Evolutionary conservation across 768 basidiomycete species (phyloP).

Genomic region (Lactarius sanguifluus): DNA sequence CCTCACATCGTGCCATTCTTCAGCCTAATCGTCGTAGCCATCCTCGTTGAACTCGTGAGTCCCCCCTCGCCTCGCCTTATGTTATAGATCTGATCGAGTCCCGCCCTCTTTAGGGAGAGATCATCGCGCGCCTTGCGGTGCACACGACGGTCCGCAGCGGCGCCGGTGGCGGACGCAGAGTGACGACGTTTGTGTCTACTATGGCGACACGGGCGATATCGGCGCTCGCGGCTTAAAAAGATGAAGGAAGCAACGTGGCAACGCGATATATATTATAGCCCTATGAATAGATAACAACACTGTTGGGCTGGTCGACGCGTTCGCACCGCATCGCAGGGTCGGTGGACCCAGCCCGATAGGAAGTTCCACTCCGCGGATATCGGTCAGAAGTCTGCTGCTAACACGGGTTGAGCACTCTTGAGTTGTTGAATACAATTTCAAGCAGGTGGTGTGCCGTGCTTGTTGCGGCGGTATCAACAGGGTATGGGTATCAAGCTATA

Average conservation of each 20-base stretch:
- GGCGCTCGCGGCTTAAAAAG: background rate
- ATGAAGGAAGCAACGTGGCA: background rate
- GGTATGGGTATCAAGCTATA: background rate
- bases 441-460: background rate
- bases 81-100: background rate
- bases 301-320: background rate
- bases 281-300: background rate
- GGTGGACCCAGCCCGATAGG: too few relatives aligned
- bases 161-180: background rate
- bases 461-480: background rate
- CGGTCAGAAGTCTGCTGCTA: background rate
- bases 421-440: background rate
- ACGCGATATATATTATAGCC: background rate
- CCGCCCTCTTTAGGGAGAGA: constrained; percentile 58
- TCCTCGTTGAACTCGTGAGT: constrained; percentile 81
- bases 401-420: background rate
- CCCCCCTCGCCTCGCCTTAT: background rate
- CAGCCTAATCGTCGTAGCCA: constrained; percentile 88
- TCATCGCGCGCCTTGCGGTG: constrained; percentile 72
- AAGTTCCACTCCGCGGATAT: background rate
- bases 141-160: constrained; percentile 46
- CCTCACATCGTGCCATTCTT: background rate
- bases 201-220: background rate
- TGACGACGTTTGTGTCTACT: background rate
- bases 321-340: too few relatives aligned